These are phyloP conservation scores for Malus hybrid DNA, from an alignment of 331 rosid species.

Conservation along the genomic window DNA sequence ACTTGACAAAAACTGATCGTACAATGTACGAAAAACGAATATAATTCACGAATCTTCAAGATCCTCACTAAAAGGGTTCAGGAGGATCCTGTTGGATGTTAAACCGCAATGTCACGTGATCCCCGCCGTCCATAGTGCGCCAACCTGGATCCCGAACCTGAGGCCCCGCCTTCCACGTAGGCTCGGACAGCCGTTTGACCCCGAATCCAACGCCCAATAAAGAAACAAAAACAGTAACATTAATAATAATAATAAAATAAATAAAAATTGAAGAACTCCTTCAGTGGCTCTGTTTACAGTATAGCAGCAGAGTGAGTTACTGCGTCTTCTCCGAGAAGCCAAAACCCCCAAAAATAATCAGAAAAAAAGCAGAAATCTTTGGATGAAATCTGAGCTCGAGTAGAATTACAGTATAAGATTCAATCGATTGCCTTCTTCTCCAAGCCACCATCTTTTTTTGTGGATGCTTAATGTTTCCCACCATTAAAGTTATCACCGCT, in stretches of 20 bases:
- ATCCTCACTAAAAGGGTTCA: too few species aligned
- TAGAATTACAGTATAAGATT: constrained; percentile 1
- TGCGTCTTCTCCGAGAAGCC: constrained; percentile 59
- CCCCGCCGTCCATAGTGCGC: neutral
- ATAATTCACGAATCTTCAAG: fast-evolving
- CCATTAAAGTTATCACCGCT: constrained; percentile 55
- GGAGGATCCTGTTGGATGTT: too few species aligned
- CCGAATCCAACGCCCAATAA: constrained; percentile 39
- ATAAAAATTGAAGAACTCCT: neutral
- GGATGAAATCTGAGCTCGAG: neutral
- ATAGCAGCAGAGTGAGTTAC: constrained; percentile 10
- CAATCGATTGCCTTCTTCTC: constrained; percentile 50
- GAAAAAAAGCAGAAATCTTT: neutral
- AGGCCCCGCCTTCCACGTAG: constrained; percentile 37
- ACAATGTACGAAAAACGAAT: fast-evolving
- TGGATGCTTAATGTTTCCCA: constrained; percentile 12
- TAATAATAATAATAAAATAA: neutral
- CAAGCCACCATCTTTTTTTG: constrained; percentile 34
- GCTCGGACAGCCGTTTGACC: constrained; percentile 97
- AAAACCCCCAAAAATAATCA: constrained; percentile 1
- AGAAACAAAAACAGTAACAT: constrained; percentile 8
- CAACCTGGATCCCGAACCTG: constrained; percentile 37
- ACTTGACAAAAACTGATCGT: fast-evolving
- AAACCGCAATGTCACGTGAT: constrained; percentile 35
- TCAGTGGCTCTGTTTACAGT: neutral